Conservation (phyloP, 2,329 filamentous ascomycete genomes). For the Waltergamsia citrina region DNA sequence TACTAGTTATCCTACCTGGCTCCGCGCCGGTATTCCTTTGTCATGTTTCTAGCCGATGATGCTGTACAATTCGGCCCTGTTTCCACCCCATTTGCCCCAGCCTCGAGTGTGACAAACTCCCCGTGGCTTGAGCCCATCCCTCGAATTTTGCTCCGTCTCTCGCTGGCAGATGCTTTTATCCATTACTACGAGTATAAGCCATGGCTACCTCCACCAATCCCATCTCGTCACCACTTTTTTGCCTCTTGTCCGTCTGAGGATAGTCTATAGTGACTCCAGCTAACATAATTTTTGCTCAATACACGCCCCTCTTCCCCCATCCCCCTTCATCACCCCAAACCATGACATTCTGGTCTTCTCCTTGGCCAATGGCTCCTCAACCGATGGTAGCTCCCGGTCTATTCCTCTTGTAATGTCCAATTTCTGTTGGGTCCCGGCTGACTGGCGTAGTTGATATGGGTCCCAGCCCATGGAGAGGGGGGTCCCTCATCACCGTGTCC, state of each 20-base stretch:
- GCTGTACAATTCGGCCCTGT: background rate
- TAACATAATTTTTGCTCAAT: background rate
- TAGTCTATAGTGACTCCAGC: background rate
- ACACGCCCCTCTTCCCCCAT: background rate
- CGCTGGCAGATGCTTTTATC: background rate
- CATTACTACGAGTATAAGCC: too few relatives aligned
- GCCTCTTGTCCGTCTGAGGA: background rate
- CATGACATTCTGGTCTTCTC: background rate
- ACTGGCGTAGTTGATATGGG: background rate
- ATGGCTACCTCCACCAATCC: background rate
- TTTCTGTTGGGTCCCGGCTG: background rate
- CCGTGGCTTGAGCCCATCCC: background rate
- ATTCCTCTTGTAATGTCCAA: background rate
- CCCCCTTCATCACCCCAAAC: background rate
- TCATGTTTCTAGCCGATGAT: conserved; percentile 1
- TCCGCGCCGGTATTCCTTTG: background rate
- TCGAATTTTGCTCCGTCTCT: background rate
- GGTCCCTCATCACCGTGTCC: too few relatives aligned
- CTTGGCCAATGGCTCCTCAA: background rate
- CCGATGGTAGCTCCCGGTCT: background rate
- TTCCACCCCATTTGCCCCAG: background rate
- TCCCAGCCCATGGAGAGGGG: background rate
- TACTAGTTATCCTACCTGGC: background rate
- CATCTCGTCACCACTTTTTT: background rate
- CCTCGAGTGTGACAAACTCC: background rate